Conservation (phyloP, 768 basidiomycete genomes). For the Rhizopogon vulgaris region DNA sequence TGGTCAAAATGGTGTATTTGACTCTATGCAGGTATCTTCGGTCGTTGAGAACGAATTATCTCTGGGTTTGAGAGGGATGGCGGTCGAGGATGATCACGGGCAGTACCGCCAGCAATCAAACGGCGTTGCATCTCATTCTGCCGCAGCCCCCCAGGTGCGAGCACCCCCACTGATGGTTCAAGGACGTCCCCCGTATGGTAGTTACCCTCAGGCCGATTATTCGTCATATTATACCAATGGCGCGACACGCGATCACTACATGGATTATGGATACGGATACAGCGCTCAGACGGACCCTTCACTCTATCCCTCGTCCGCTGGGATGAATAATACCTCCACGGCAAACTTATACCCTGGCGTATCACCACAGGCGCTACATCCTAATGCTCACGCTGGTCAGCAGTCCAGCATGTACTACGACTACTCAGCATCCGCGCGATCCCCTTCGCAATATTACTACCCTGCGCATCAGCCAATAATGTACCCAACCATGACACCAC, state of each 20-base stretch:
- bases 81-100: constrained; percentile 47
- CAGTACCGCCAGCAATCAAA: constrained; percentile 34
- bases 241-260: constrained; percentile 42
- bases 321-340: constrained; percentile 37
- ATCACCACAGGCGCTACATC: constrained; percentile 36
- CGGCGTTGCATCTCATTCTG: constrained; percentile 22
- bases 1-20: constrained; percentile 28
- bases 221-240: constrained; percentile 51
- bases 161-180: constrained; percentile 37
- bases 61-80: constrained; percentile 55
- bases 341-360: constrained; percentile 45
- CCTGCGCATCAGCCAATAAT: constrained; percentile 52
- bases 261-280: constrained; percentile 55
- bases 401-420: constrained; percentile 57
- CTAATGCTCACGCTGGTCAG: constrained; percentile 35
- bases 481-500: constrained; percentile 46
- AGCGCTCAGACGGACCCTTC: constrained; percentile 43
- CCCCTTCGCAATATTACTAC: constrained; percentile 58
- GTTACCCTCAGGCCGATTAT: constrained; percentile 53
- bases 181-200: constrained; percentile 40
- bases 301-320: constrained; percentile 42
- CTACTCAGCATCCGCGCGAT: constrained; percentile 41
- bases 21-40: constrained; percentile 32
- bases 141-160: constrained; percentile 32
- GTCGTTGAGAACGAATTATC: constrained; percentile 50